A percentile compares a stretch with the other conserved stretches of the same genome.
Conservation (phyloP, 2,329 filamentous ascomycete genomes). For the Fusarium musae region DNA sequence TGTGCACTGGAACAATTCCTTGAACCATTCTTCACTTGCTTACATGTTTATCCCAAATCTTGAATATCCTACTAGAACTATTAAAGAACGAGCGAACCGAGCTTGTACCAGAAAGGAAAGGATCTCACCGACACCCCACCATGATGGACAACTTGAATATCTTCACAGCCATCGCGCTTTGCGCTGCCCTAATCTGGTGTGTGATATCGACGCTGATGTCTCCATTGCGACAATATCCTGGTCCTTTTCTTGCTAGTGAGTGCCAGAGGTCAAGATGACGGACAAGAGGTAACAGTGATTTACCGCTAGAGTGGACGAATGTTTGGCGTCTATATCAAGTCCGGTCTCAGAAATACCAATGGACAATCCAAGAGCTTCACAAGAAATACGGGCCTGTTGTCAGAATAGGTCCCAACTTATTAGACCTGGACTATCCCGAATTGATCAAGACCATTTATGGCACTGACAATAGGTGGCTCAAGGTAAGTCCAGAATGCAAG, state of each 20-base stretch:
- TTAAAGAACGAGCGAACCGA: too few species aligned
- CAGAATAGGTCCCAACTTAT: constrained; percentile 53
- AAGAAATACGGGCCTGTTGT: constrained; percentile 54
- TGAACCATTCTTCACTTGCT: too few species aligned
- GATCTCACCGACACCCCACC: rapidly evolving
- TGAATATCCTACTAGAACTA: too few species aligned
- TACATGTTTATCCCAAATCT: too few species aligned
- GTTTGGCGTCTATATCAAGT: constrained; percentile 48
- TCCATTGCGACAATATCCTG: background rate
- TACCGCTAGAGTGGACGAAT: constrained; percentile 45
- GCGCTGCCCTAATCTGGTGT: background rate
- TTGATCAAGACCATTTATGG: constrained; percentile 52
- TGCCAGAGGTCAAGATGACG: background rate
- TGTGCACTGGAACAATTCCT: too few species aligned
- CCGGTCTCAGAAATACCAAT: constrained; percentile 42
- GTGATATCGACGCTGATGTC: background rate
- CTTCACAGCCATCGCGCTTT: background rate
- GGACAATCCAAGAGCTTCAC: constrained; percentile 50
- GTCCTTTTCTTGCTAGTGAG: background rate
- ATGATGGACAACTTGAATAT: too few species aligned
- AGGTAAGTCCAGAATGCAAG: constrained; percentile 29
- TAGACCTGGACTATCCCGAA: constrained; percentile 51
- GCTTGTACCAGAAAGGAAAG: too few species aligned
- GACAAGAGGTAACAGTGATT: too few species aligned
- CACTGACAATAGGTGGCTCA: constrained; percentile 48